Conservation (phyloP, 306 rosid species). For the Vigna trinervia region DNA sequence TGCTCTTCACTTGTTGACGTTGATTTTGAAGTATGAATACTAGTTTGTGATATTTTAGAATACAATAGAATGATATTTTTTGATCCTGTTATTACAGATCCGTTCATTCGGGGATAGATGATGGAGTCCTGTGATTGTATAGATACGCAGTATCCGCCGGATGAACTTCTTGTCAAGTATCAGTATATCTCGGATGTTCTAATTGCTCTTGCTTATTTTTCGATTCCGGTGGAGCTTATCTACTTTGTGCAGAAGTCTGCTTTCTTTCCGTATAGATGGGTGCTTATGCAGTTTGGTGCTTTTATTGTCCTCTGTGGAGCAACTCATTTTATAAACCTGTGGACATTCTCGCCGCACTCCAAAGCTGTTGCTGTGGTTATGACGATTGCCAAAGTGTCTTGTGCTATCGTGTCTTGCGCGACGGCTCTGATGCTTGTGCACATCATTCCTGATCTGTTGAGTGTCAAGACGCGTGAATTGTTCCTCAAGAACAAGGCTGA, state of each 20-base stretch:
- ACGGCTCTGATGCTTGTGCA: constrained; percentile 96
- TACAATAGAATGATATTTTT: neutral
- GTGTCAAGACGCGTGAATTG: constrained; percentile 84
- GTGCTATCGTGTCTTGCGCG: constrained; percentile 90
- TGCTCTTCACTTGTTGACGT: constrained; percentile 14
- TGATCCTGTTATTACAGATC: constrained; percentile 53
- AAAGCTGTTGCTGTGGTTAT: constrained; percentile 81
- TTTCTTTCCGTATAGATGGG: constrained; percentile 96
- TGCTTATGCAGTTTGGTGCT: constrained; percentile 97
- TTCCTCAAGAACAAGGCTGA: constrained; percentile 82
- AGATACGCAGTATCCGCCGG: constrained; percentile 79
- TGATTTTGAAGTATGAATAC: constrained; percentile 24
- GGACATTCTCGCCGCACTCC: constrained; percentile 86
- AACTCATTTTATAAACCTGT: constrained; percentile 87
- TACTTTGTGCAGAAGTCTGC: constrained; percentile 91
- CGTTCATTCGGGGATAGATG: constrained; percentile 33
- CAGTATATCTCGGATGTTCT: constrained; percentile 88
- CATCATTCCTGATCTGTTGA: constrained; percentile 87
- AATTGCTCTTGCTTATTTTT: constrained; percentile 91
- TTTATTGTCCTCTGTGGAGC: constrained; percentile 95
- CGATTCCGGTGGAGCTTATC: constrained; percentile 91
- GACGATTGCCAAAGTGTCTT: constrained; percentile 77
- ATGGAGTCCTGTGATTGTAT: constrained; percentile 93
- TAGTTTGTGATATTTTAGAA: neutral
- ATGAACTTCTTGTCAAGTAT: constrained; percentile 92